phyloP scores from a whole-genome alignment of 2,329 filamentous ascomycete species.

The Torrubiella hemipterigena region DNA sequence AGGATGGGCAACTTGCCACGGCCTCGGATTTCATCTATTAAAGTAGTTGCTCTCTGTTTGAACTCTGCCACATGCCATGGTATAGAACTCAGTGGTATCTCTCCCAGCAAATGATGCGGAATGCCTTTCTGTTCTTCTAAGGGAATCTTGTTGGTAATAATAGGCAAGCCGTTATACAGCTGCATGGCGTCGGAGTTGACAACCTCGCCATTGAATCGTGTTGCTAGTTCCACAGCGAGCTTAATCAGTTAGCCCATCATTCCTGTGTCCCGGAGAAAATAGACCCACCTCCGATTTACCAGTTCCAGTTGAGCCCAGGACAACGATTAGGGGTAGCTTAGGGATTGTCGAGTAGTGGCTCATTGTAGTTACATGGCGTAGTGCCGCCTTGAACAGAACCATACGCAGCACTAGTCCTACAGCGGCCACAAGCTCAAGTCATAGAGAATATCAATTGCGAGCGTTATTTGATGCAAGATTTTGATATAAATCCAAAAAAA shows the following conservation, averaged over 20 bases:
- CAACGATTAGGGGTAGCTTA: constrained; percentile 56
- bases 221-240: constrained; percentile 83
- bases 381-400: constrained; percentile 1
- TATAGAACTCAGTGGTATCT: constrained; percentile 61
- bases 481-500: no score
- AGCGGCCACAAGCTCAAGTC: no score
- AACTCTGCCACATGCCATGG: constrained; percentile 79
- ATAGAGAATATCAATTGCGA: no score
- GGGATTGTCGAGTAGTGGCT: constrained; percentile 22
- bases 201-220: constrained; percentile 76
- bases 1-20: constrained; percentile 77
- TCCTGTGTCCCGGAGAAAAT: background rate
- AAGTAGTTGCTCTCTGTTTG: constrained; percentile 51
- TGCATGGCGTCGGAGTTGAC: constrained; percentile 99
- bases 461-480: no score
- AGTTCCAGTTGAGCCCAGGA: constrained; percentile 84
- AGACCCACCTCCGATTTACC: constrained; percentile 74
- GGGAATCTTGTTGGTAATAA: constrained; percentile 92
- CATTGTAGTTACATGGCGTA: constrained; percentile 26
- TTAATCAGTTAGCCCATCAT: constrained; percentile 20
- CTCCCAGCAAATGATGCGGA: constrained; percentile 78
- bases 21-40: constrained; percentile 66
- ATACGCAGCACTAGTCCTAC: no score
- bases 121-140: constrained; percentile 62
- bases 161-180: constrained; percentile 79